Base-by-base conservation (phyloP, 371 early-diverging fungal genomes). In the Mucor saturninus region DNA sequence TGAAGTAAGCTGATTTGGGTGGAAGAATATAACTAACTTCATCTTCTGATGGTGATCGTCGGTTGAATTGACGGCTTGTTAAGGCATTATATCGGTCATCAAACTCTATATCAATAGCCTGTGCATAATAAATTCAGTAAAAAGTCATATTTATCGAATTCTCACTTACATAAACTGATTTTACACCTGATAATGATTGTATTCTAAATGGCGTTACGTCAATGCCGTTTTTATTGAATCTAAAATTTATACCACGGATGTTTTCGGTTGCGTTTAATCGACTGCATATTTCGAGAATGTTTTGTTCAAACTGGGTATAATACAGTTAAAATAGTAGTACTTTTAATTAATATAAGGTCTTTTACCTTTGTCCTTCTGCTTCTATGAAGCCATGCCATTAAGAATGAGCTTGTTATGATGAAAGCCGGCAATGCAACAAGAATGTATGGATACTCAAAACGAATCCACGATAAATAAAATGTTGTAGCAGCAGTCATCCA, bases 211-310 rank as follows among this genome's bases (percentile, higher is more conserved):
- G 54, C 40, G 62, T 54, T 26, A 64, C 54, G 58, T 71, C 72
- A 15, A 51, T 7, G 4, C 59, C 61, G 48, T 76, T 67, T 46
- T 71, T 77, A 50, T 42, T 65, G 21, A 81, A 72, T 10, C 71
- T 65, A 62, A 72, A 81, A 53, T 77, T 70, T 15, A 81, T 79
- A 9, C 79, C 82, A 26, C 74, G 75, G 45, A 81, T 77, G 37
- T 81, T 81, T 45, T 81, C 77, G 13, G 77, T 79, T 10, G 82
- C 79, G 72, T 81, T 81, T 21, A 81, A 35, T 46, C 71, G 68
- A 40, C 68, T 58, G 55, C 82, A 81, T 21, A 76, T 59, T 30
- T 79, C 74, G 11, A 69, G 31, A 45, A 81, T 66, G 43, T 67
- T 61, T 35, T 59, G 40, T 59, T 81, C 76, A 74, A 81, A 81